phyloP scores from a whole-genome alignment of 23 red algal genomes.

The Gracilaria vermiculophylla region DNA sequence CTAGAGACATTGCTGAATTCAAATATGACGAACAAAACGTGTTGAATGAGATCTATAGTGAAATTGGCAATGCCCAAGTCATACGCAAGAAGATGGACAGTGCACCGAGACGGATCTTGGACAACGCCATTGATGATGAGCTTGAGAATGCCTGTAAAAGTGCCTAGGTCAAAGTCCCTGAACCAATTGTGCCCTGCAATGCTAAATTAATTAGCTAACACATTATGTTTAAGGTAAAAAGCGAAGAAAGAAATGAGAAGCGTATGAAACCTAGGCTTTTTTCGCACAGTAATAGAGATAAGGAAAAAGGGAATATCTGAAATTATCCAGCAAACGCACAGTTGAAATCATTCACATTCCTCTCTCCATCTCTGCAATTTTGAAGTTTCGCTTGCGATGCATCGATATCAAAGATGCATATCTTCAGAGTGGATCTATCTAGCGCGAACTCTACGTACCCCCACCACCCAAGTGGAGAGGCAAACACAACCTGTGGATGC shows the following conservation, averaged over 20 bases:
- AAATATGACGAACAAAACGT: slow-evolving; percentile 32
- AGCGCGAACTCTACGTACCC: not conserved
- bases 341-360: slow-evolving; percentile 23
- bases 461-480: slow-evolving; percentile 39
- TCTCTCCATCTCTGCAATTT: not conserved
- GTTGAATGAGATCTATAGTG: slow-evolving; percentile 14
- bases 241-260: not conserved
- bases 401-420: slow-evolving; percentile 53
- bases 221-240: slow-evolving; percentile 38
- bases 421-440: slow-evolving; percentile 38
- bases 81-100: slow-evolving; percentile 40
- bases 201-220: slow-evolving; percentile 23
- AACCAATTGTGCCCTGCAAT: not conserved
- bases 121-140: slow-evolving; percentile 19
- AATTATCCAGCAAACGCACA: slow-evolving; percentile 30
- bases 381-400: slow-evolving; percentile 20
- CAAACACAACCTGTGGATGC: slow-evolving; percentile 1
- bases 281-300: slow-evolving; percentile 35
- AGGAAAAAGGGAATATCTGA: slow-evolving; percentile 35
- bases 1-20: not conserved
- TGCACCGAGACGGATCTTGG: slow-evolving; percentile 22
- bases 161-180: slow-evolving; percentile 27
- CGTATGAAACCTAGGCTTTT: slow-evolving; percentile 19
- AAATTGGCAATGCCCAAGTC: slow-evolving; percentile 5
- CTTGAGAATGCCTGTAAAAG: slow-evolving; percentile 3